Base-by-base conservation (phyloP, 768 basidiomycete genomes). In the Tubosaeta sp. region DNA sequence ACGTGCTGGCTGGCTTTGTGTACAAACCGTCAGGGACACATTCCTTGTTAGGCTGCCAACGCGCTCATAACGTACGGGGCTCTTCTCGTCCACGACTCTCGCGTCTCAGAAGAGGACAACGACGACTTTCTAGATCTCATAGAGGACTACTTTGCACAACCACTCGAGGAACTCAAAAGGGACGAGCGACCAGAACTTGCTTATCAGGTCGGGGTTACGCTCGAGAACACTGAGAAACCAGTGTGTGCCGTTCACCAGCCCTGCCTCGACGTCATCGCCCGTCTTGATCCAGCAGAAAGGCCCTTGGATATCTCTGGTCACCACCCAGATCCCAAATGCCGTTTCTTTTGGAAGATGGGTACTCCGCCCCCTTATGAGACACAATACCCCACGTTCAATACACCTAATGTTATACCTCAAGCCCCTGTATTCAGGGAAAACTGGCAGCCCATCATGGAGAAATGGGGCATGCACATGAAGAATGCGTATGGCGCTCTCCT, bases 151-250 rank as follows among this genome's bases (percentile, higher is more conserved):
- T 98, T 98, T 64, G 76, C 78, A 7, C 93, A 93, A 65, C 78
- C 85, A 0, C 64, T 75, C 32, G 70, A 72, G 2, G 75, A 74
- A 1, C 73, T 97, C 51, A 75, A 78, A 73, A 75, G 80, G 58
- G 95, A 97, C 56, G 85, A 91, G 65, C 81, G 84, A 16, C 91
- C 91, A 0, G 91, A 97, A 59, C 73, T 91, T 11, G 84, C 88
- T 50, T 97, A 92, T 69, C 95, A 97, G 71, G 85, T 92, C 38
- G 94, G 95, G 2, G 92, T 93, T 5, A 97, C 94, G 5, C 82
- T 95, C n/a, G 92, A 95, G 71, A 93, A 95, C 68, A 97, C 93
- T 2, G 95, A 97, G 72, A 92, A 91, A 62, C 87, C 88, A 34
- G 89, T 83, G 66, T 92, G 90, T 66, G 88, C 90, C 5, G 84